Conservation (phyloP, 169 alveolate genomes). For the Eimeria maxima region DNA sequence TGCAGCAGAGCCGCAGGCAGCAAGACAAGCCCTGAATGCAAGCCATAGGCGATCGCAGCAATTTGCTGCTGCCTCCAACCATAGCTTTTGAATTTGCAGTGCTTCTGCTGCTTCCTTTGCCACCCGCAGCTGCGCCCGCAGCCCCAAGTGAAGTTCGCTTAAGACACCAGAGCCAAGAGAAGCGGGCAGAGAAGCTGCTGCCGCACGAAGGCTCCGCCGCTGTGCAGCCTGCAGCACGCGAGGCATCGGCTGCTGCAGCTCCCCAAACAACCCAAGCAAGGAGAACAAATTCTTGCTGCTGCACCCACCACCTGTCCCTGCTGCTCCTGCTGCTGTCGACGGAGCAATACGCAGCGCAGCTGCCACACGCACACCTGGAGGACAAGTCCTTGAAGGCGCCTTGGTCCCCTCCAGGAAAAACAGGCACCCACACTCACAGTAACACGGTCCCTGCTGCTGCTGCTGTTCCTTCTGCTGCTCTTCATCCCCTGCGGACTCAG, state of each 20-base stretch:
- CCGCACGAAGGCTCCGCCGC: conserved; percentile 49
- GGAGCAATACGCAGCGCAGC: conserved; percentile 48
- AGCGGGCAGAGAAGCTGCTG: neutral
- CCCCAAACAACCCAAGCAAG: conserved; percentile 53
- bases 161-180: neutral
- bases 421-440: conserved; percentile 35
- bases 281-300: neutral
- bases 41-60: conserved; percentile 33
- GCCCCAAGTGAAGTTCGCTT: conserved; percentile 14
- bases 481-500: neutral
- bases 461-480: conserved; percentile 36
- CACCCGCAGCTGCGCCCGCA: conserved; percentile 51
- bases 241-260: conserved; percentile 58
- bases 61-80: conserved; percentile 29
- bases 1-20: conserved; percentile 64
- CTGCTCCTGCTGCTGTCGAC: neutral
- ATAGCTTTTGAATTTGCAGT: conserved; percentile 16
- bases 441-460: conserved; percentile 17
- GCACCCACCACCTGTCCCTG: neutral
- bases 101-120: conserved; percentile 65
- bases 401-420: neutral
- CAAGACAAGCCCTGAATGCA: conserved; percentile 3
- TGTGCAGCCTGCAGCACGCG: conserved; percentile 66
- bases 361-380: conserved; percentile 48
- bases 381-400: neutral